Percentiles rank a stretch among this genome's conserved stretches.
Conservation (phyloP, 768 basidiomycete genomes). For the Lepiota venenata region DNA sequence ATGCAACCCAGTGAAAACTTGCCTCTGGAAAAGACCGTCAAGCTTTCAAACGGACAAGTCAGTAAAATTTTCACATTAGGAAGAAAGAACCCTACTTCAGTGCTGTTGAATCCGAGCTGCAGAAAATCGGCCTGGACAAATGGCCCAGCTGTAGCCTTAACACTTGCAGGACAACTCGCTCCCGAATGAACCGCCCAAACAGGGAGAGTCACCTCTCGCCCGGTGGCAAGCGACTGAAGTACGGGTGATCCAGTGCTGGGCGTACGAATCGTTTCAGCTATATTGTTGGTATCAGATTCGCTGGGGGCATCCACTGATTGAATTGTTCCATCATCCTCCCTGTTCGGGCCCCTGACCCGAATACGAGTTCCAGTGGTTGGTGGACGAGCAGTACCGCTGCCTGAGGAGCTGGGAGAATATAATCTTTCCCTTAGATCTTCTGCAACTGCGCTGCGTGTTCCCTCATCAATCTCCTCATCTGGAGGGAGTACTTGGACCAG, state of each 20-base stretch:
- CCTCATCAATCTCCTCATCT: background rate
- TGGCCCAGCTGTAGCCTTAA: constrained; percentile 1
- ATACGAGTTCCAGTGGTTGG: no score
- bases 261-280: no score
- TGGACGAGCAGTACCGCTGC: constrained; percentile 6
- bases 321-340: background rate
- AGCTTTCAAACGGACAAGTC: background rate
- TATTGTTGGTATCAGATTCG: background rate
- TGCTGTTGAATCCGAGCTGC: background rate
- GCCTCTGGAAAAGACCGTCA: constrained; percentile 1
- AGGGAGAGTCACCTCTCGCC: background rate
- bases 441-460: background rate
- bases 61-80: background rate
- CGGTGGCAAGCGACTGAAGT: background rate
- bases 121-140: background rate
- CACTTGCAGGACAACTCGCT: background rate
- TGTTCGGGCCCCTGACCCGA: background rate
- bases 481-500: constrained; percentile 2
- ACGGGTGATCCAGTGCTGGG: background rate
- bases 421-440: background rate
- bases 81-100: background rate
- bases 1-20: background rate
- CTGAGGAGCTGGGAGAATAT: background rate
- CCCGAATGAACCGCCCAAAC: constrained; percentile 2
- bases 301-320: background rate